Evolutionary conservation across 345 rosid species (phyloP).

Genomic region (Populus davidiana): DNA sequence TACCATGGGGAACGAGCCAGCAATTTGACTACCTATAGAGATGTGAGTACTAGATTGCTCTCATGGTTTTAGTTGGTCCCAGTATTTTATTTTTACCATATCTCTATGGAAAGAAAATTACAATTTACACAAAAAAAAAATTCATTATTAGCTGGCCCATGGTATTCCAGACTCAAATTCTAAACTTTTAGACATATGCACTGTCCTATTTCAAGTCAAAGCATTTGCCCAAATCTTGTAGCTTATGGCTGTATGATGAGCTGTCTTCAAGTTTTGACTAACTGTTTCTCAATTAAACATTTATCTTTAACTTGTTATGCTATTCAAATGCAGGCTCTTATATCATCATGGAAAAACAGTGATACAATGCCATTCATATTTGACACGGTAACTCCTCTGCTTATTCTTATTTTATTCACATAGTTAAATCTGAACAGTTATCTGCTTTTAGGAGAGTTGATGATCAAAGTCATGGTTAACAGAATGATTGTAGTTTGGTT

Average conservation of each 20-base stretch:
- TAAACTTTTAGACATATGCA: neutral
- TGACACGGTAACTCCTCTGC: conserved; percentile 54
- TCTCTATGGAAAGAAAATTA: neutral
- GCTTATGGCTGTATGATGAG: neutral
- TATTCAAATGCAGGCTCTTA: conserved; percentile 63
- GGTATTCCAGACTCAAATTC: neutral
- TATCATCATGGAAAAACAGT: conserved; percentile 81
- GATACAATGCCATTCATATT: conserved; percentile 88
- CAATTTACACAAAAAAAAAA: neutral
- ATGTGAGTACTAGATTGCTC: conserved; percentile 31
- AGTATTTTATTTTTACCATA: neutral
- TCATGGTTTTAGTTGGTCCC: neutral
- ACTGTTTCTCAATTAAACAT: neutral
- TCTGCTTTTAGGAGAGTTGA: neutral
- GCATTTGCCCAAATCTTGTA: neutral
- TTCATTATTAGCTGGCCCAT: neutral
- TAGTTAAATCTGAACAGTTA: neutral
- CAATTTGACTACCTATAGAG: conserved; percentile 49
- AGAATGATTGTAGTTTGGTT: neutral
- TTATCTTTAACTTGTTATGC: conserved; percentile 2
- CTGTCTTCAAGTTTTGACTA: neutral
- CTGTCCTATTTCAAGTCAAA: neutral
- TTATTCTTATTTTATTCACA: neutral
- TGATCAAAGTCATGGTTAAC: neutral
- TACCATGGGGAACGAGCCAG: conserved; percentile 77